Percentiles rank a stretch among this genome's conserved stretches.
Evolutionary conservation across 192 early-diverging fungal genomes (phyloP).

Genomic region (Thamnidium elegans): DNA sequence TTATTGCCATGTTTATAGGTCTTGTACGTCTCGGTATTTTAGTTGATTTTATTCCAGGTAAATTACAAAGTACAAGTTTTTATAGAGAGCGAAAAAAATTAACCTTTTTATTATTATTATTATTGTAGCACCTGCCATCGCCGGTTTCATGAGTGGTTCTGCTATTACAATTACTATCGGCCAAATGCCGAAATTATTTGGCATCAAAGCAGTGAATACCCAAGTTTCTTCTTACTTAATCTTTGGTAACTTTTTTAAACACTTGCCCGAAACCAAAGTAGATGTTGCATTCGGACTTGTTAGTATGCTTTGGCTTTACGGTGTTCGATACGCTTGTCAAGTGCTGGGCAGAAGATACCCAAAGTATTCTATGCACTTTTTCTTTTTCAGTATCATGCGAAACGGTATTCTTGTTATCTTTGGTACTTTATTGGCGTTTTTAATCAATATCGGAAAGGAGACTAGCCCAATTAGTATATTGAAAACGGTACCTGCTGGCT

Average conservation of each 20-base stretch:
- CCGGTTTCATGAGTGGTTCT: slow-evolving; percentile 87
- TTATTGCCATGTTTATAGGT: slow-evolving; percentile 71
- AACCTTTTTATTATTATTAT: background rate
- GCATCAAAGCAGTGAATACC: slow-evolving; percentile 73
- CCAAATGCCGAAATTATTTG: slow-evolving; percentile 74
- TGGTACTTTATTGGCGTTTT: slow-evolving; percentile 72
- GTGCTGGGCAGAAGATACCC: slow-evolving; percentile 48
- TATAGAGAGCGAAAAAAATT: background rate
- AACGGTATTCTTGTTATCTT: slow-evolving; percentile 77
- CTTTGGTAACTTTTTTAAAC: slow-evolving; percentile 45
- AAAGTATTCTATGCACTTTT: slow-evolving; percentile 46
- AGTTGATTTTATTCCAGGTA: slow-evolving; percentile 86
- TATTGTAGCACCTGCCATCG: slow-evolving; percentile 67
- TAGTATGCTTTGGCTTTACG: slow-evolving; percentile 40
- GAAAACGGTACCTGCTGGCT: slow-evolving; percentile 76
- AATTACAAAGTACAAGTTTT: background rate
- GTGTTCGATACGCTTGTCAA: slow-evolving; percentile 37
- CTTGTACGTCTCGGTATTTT: slow-evolving; percentile 83
- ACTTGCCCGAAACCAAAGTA: slow-evolving; percentile 45
- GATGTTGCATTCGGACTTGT: slow-evolving; percentile 64
- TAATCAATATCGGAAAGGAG: slow-evolving; percentile 48
- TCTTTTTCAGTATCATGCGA: slow-evolving; percentile 66
- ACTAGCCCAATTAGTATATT: slow-evolving; percentile 64
- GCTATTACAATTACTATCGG: slow-evolving; percentile 74
- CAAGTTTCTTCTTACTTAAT: slow-evolving; percentile 63